These are phyloP conservation scores for Trametes cubensis DNA, from an alignment of 768 basidiomycete species.

Conservation along the genomic window DNA sequence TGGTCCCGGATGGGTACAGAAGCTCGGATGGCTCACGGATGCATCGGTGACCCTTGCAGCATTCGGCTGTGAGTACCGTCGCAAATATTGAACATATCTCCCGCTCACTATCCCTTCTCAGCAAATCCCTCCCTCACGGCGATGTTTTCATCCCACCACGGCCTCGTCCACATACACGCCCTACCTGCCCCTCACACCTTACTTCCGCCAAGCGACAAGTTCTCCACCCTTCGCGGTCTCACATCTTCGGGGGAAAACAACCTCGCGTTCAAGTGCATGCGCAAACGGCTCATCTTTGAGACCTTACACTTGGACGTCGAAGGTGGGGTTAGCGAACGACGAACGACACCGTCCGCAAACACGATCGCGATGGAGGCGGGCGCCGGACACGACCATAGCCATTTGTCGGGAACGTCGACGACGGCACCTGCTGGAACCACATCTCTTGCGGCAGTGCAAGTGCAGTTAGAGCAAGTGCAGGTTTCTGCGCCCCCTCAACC, in stretches of 20 bases:
- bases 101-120: constrained; percentile 32
- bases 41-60: constrained; percentile 72
- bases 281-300: constrained; percentile 87
- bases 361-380: constrained; percentile 28
- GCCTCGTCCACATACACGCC: constrained; percentile 75
- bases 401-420: constrained; percentile 16
- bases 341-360: constrained; percentile 55
- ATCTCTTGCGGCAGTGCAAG: constrained; percentile 43
- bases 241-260: constrained; percentile 88
- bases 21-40: constrained; percentile 80
- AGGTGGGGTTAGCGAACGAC: constrained; percentile 79
- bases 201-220: constrained; percentile 77
- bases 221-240: constrained; percentile 83
- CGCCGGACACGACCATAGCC: constrained; percentile 20
- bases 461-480: constrained; percentile 45
- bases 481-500: not conserved
- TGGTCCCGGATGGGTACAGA: constrained; percentile 72
- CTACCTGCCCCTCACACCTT: constrained; percentile 77
- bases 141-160: constrained; percentile 84
- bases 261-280: constrained; percentile 89
- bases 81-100: not conserved
- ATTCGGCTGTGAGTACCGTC: constrained; percentile 65
- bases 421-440: not conserved
- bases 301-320: constrained; percentile 88
- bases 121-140: constrained; percentile 76